Evolutionary conservation across 169 alveolate species (phyloP).

Genomic region (Plasmodium gonderi): DNA sequence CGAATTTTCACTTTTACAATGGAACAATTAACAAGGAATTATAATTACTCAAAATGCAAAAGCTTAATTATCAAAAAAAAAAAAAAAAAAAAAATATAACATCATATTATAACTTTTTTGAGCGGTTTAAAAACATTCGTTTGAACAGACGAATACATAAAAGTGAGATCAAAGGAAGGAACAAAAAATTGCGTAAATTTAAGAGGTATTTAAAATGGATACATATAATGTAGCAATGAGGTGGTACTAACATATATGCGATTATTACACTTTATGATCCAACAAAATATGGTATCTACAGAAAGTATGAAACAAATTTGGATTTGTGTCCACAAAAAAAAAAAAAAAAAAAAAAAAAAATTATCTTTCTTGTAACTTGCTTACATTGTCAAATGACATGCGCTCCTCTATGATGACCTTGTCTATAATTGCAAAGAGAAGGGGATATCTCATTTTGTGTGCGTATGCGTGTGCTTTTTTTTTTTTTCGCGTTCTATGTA

Average conservation of each 20-base stretch:
- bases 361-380: conserved; percentile 29
- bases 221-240: background rate
- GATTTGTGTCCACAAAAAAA: background rate
- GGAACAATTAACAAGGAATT: background rate
- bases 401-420: conserved; percentile 32
- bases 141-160: background rate
- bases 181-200: background rate
- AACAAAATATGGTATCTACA: background rate
- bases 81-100: background rate
- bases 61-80: background rate
- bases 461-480: too few species aligned
- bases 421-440: background rate
- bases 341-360: background rate
- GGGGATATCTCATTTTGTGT: too few species aligned
- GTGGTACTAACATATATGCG: background rate
- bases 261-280: background rate
- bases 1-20: background rate
- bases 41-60: background rate
- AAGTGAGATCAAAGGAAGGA: background rate
- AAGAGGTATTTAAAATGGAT: background rate
- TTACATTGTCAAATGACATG: conserved; percentile 29
- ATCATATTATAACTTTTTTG: background rate
- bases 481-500: background rate
- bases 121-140: background rate
- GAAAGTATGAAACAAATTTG: background rate